Evolutionary conservation across 2,329 filamentous ascomycete genomes (phyloP).

Genomic region (Botryosphaeria dothidea): DNA sequence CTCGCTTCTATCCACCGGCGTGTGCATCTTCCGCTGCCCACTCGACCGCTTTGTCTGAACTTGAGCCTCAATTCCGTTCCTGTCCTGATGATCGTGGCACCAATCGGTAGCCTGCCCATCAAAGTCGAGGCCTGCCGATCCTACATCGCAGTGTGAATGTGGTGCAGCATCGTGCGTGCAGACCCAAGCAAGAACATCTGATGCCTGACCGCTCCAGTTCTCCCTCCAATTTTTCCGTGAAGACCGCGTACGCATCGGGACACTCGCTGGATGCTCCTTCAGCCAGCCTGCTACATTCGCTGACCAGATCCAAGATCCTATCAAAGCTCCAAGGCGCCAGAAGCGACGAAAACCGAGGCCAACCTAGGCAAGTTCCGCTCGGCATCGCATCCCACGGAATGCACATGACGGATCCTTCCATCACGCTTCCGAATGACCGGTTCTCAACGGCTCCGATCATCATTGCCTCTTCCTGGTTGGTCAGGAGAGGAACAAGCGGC

Average conservation of each 20-base stretch:
- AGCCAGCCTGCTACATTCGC: neutral
- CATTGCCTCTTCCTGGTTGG: neutral
- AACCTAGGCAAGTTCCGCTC: neutral
- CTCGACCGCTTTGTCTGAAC: neutral
- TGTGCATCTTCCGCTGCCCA: neutral
- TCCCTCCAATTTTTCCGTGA: no score
- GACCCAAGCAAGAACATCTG: neutral
- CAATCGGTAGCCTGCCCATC: neutral
- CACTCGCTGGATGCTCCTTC: neutral
- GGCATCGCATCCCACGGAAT: neutral
- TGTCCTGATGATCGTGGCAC: conserved; percentile 4
- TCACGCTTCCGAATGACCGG: neutral
- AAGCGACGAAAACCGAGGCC: neutral
- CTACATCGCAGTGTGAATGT: neutral
- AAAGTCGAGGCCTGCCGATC: conserved; percentile 1
- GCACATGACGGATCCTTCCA: neutral
- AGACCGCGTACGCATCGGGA: neutral
- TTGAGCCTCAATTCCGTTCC: conserved; percentile 6
- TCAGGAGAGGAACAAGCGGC: neutral
- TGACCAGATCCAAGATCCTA: neutral
- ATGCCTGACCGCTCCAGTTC: neutral
- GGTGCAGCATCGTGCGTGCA: neutral
- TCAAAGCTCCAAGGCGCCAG: no score
- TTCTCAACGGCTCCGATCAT: neutral
- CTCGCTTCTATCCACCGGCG: neutral